Base-by-base conservation (phyloP, 495 filamentous ascomycete species). In the Thermothielavioides terrestris region DNA sequence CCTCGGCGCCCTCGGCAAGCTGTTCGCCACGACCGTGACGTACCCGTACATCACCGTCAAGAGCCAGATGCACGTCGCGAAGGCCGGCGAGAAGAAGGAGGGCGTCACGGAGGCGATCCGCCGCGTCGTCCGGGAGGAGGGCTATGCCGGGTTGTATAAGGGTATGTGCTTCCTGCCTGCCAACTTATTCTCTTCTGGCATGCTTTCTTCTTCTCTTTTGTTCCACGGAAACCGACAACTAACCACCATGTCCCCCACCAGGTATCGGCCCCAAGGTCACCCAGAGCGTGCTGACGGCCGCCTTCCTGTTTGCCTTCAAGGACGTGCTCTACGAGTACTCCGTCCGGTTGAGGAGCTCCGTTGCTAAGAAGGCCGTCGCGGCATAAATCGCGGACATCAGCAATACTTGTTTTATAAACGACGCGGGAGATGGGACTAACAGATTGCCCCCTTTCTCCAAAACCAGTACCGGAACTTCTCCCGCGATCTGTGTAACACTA, bases 11-110 rank as follows among this genome's bases (percentile, higher is more conserved):
- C 60, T 97, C 7, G 92, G 94, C 53, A 99, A 99, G 75, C 74
- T 99, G 45, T 75, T 94, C 46, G 94, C 92, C 18, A 99, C 92
- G 9, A 82, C 74, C 21, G 84, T 97, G 54, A 99, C 92, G 11
- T 99, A 99, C 64, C 92, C 92, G 18, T 99, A 99, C 54, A 97
- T 96, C 64, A 97, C 92, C 1, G 82, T 99, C 46, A 99, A 99
- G 79, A 91, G 88, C 63, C 78, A 82, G 53, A 92, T 94, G 87
- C 92, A 99, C 68, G 86, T 99, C 35, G 89, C 88, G 18, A 79
- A 34, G 21, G 83, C 82, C 60, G 74, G 72, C n/a, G 63, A 70
- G 28, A 70, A 70, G 44, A 75, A 72, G 56, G 81, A 88, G 67
- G 81, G 81, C 52, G 80, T 97, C 75, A 72, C 80, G 22, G 75